Base-by-base conservation (phyloP, 257 asterid species). In the Leptodermis oblonga region DNA sequence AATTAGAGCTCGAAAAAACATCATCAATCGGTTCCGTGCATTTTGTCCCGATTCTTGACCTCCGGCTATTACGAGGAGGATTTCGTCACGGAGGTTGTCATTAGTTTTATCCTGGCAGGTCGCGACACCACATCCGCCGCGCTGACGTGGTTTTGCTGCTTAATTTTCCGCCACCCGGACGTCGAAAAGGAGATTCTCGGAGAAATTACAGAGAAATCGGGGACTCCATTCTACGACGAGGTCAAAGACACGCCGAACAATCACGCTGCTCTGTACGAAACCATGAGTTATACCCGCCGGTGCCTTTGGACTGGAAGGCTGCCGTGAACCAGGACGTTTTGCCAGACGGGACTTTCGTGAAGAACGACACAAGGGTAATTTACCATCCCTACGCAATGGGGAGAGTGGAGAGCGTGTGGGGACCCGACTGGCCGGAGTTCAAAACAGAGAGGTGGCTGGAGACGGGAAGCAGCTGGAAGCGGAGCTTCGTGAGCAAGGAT, bases 361-460 rank as follows among this genome's bases (percentile, higher is more conserved):
- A 65, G 49, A 88, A 83, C 79, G 91, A 88, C 4, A 78, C 82
- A 1, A 78, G 84, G 37, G 73, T 86, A 15, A 66, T 75, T 17
- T 88, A 83, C 39, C 90, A 86, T 30, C 82, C 88, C 12, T 88
- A 85, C 42, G 93, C 93, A 0, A 88, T 88, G 96, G 96, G 91
- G 51, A 62, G 96, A 76, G 74, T 72, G 3, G 84, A 85, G 79
- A 41, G 71, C 64, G 79, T 86, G 15, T 86, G 89, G 91, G 93
- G 96, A 4, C 18, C 66, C 11, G 93, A 88, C 54, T 88, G 89
- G 89, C 77, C 77, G n/a, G 79, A 73, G 74, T 88, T 86, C 70
- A 77, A 75, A 1, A 93, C 96, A 0, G 78, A 53, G 63, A 74
- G 96, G 82, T 88, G 93, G 96, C 33, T 88, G 78, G 83, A 78